These are phyloP conservation scores for Hemerocallis citrina DNA, from an alignment of 106 monocot species.

Conservation along the genomic window DNA sequence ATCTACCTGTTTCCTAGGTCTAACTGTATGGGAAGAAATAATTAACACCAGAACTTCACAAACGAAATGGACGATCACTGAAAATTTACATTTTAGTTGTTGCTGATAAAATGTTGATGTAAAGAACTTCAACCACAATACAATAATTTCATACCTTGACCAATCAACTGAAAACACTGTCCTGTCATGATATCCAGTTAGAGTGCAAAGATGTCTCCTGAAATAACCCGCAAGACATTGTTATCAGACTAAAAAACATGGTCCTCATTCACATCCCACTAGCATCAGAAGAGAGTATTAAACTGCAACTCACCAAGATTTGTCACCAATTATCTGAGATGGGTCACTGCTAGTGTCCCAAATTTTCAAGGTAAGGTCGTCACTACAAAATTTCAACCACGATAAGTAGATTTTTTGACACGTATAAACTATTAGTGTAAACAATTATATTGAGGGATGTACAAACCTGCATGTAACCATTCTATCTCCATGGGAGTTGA, in stretches of 20 bases:
- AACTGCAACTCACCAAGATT: constrained; percentile 39
- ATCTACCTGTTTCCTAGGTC: too few relatives aligned
- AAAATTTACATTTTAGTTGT: neutral
- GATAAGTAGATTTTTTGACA: neutral
- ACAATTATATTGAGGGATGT: neutral
- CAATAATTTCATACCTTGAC: constrained; percentile 44
- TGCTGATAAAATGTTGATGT: neutral
- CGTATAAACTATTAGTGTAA: neutral
- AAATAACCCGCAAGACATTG: constrained; percentile 11
- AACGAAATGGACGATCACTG: too few relatives aligned
- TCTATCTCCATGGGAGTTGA: constrained; percentile 60
- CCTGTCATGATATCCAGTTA: constrained; percentile 68
- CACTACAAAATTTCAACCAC: constrained; percentile 42
- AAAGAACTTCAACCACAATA: neutral
- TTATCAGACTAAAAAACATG: constrained; percentile 6
- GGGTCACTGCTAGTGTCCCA: constrained; percentile 56
- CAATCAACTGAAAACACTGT: constrained; percentile 73
- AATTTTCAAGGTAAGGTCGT: constrained; percentile 88
- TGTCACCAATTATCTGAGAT: constrained; percentile 24
- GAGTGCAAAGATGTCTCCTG: constrained; percentile 60
- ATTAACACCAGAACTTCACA: too few relatives aligned
- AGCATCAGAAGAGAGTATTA: constrained; percentile 1
- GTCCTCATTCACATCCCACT: neutral
- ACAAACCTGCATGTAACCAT: constrained; percentile 91
- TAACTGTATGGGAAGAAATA: too few relatives aligned